A percentile compares a stretch with the other conserved stretches of the same genome.
Conservation (phyloP, 164 flowering plant genomes). For the Vitis labrusca region DNA sequence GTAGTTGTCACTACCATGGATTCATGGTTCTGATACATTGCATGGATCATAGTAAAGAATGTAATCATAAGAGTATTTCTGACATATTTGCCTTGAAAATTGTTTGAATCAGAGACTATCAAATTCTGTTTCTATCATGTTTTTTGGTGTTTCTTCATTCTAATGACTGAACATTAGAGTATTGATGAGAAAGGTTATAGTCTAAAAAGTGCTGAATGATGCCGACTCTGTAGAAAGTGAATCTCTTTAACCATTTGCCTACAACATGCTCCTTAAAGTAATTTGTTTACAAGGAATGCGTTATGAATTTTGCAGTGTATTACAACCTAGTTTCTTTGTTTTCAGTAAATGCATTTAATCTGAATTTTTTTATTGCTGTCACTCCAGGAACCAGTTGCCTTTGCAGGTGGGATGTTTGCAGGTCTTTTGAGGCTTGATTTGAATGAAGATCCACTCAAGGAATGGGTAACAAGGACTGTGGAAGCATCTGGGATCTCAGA, state of each 20-base stretch:
- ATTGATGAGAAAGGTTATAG: background rate
- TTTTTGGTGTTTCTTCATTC: background rate
- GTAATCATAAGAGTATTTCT: too few relatives aligned
- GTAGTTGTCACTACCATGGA: too few relatives aligned
- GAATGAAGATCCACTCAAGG: constrained; percentile 85
- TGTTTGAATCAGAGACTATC: background rate
- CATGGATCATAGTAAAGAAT: too few relatives aligned
- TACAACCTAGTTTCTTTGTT: too few relatives aligned
- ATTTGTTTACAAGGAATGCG: too few relatives aligned
- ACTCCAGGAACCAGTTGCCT: constrained; percentile 81
- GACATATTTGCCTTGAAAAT: background rate
- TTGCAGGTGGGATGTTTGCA: constrained; percentile 84
- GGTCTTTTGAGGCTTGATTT: constrained; percentile 80
- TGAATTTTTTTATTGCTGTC: background rate
- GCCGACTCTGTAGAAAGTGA: background rate
- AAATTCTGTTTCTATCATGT: background rate
- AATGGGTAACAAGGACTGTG: constrained; percentile 76
- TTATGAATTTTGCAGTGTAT: too few relatives aligned
- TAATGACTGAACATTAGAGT: background rate
- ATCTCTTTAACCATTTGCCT: too few relatives aligned
- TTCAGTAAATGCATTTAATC: too few relatives aligned
- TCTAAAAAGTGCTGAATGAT: too few relatives aligned
- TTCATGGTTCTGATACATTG: too few relatives aligned
- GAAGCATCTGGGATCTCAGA: constrained; percentile 70
- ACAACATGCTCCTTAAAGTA: too few relatives aligned